A percentile compares a stretch with the other conserved stretches of the same genome.
Evolutionary conservation across 139 green algal genomes (phyloP).

Genomic region (Nannochloris sp.): DNA sequence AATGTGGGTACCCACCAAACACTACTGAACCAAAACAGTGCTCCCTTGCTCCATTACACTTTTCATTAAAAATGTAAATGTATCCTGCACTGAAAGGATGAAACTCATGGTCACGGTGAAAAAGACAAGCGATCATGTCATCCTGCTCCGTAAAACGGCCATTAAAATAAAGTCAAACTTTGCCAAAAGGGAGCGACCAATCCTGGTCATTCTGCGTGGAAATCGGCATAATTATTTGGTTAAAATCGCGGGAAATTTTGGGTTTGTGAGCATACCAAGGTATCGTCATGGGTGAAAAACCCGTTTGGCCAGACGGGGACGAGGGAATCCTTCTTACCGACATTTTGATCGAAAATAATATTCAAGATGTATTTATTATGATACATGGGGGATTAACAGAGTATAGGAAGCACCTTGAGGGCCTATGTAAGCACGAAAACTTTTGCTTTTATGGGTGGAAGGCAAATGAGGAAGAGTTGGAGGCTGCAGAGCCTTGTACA

Average conservation of each 20-base stretch:
- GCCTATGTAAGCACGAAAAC: not conserved
- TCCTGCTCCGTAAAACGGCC: too few species aligned
- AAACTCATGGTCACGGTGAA: too few species aligned
- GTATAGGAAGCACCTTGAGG: not conserved
- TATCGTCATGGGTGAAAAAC: not conserved
- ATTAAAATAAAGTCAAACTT: too few species aligned
- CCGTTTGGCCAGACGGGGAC: constrained; percentile 18
- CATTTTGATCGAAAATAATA: constrained; percentile 8
- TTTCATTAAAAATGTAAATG: too few species aligned
- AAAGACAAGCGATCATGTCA: too few species aligned
- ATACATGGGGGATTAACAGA: constrained; percentile 5
- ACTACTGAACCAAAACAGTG: too few species aligned
- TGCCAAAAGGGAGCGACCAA: too few species aligned
- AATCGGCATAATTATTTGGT: too few species aligned
- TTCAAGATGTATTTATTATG: constrained; percentile 21
- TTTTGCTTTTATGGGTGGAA: constrained; percentile 1
- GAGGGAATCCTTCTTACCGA: constrained; percentile 3
- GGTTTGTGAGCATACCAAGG: not conserved
- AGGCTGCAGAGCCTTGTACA: constrained; percentile 1
- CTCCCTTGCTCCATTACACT: too few species aligned
- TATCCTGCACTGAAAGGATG: too few species aligned
- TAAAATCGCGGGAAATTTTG: not conserved
- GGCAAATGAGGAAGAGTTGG: not conserved
- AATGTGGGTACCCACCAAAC: too few species aligned
- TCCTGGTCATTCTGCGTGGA: too few species aligned